Conservation (phyloP, 176 grass and related monocot genomes). For the Phoenix dactylifera region DNA sequence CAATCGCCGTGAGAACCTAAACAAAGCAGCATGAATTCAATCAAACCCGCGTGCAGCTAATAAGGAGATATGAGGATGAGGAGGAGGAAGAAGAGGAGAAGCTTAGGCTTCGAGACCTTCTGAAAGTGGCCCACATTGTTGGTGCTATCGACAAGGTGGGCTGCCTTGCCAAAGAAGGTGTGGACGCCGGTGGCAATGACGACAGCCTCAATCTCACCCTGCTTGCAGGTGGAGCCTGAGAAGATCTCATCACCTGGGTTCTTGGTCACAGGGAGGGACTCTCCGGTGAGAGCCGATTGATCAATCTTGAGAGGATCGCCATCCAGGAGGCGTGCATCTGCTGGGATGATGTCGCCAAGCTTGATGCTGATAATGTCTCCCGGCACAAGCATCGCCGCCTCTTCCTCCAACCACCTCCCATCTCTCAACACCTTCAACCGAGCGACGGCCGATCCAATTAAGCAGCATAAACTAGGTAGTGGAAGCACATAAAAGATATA, state of each 20-base stretch:
- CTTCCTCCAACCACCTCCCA: constrained; percentile 70
- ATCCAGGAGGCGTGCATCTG: constrained; percentile 63
- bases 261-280: constrained; percentile 74
- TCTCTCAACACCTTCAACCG: constrained; percentile 48
- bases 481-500: no score
- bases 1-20: constrained; percentile 59
- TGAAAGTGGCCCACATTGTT: constrained; percentile 95
- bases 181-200: constrained; percentile 75
- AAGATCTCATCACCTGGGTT: constrained; percentile 45
- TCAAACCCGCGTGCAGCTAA: neutral
- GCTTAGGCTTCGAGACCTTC: constrained; percentile 23
- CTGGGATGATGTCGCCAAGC: constrained; percentile 86
- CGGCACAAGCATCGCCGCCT: constrained; percentile 64
- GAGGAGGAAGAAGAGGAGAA: neutral
- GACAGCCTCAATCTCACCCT: constrained; percentile 82
- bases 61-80: neutral
- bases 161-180: constrained; percentile 95
- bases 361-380: constrained; percentile 92
- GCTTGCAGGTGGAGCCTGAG: constrained; percentile 94
- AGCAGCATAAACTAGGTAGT: no score
- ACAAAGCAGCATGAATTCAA: neutral
- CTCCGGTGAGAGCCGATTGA: constrained; percentile 76
- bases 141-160: constrained; percentile 87
- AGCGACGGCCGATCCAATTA: no score
- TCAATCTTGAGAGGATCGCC: constrained; percentile 90